Evolutionary conservation across 495 filamentous ascomycete species (phyloP).

Genomic region (Immersiella caudata): DNA sequence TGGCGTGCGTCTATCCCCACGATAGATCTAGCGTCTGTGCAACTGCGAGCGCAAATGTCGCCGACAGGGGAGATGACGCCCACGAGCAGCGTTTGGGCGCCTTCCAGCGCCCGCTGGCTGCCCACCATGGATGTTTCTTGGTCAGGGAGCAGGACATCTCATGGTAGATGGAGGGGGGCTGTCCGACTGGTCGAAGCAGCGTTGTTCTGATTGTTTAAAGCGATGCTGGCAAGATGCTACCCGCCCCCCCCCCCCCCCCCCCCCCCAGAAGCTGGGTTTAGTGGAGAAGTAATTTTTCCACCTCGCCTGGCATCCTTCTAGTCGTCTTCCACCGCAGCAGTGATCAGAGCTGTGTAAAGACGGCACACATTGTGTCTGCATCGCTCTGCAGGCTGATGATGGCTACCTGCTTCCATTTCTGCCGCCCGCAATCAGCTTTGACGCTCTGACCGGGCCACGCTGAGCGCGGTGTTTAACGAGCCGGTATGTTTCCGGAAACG

Average conservation of each 20-base stretch:
- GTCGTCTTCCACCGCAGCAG: slow-evolving; percentile 26
- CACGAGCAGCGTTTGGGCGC: neutral
- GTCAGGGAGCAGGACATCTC: neutral
- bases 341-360: slow-evolving; percentile 17
- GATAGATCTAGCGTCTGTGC: slow-evolving; percentile 35
- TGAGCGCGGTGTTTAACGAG: no score
- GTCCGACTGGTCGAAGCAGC: neutral
- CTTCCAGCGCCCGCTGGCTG: slow-evolving; percentile 16
- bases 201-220: slow-evolving; percentile 3
- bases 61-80: slow-evolving; percentile 25
- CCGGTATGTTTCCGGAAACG: neutral
- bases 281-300: slow-evolving; percentile 20
- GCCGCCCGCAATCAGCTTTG: neutral
- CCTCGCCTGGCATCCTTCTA: slow-evolving; percentile 24
- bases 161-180: neutral
- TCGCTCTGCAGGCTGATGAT: slow-evolving; percentile 6
- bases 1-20: slow-evolving; percentile 27
- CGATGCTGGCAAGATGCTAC: slow-evolving; percentile 3
- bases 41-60: slow-evolving; percentile 19
- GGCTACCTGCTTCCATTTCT: neutral
- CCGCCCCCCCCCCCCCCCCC: no score
- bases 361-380: slow-evolving; percentile 1
- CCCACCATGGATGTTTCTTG: neutral
- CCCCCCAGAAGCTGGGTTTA: slow-evolving; percentile 15
- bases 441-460: no score